Percentiles rank a stretch among this genome's conserved stretches.
phyloP scores from a whole-genome alignment of 176 grass and related monocot genomes.

The Rhipidocladum racemiflorum region DNA sequence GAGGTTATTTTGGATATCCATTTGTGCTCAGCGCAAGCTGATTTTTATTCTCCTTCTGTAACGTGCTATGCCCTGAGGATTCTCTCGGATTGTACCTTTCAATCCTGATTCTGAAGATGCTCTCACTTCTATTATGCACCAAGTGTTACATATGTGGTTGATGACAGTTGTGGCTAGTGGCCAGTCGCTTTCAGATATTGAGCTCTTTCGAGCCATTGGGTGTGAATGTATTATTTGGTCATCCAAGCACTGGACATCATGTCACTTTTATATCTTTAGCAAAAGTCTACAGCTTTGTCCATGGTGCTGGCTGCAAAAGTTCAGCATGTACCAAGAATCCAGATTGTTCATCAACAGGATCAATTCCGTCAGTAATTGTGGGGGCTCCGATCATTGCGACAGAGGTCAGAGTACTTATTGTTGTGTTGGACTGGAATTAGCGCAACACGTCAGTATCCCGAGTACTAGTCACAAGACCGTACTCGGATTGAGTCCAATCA shows the following conservation, averaged over 20 bases:
- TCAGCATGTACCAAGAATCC: background rate
- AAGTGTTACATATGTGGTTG: constrained; percentile 47
- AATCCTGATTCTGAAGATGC: constrained; percentile 23
- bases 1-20: background rate
- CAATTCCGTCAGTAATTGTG: background rate
- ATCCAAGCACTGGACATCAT: constrained; percentile 22
- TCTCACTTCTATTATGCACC: constrained; percentile 31
- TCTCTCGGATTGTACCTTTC: constrained; percentile 11
- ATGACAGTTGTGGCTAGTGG: constrained; percentile 26
- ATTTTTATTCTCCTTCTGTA: constrained; percentile 27
- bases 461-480: too few species aligned
- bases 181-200: constrained; percentile 36
- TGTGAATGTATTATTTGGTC: constrained; percentile 9
- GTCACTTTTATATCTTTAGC: constrained; percentile 36
- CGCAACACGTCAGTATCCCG: too few species aligned
- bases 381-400: too few species aligned
- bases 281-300: background rate
- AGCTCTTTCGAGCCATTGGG: constrained; percentile 5
- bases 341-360: constrained; percentile 1
- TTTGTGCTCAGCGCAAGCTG: background rate
- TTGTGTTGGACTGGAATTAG: too few species aligned
- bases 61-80: constrained; percentile 17
- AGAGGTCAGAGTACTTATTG: too few species aligned
- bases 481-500: too few species aligned
- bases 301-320: background rate